Base-by-base conservation (phyloP, 2,329 filamentous ascomycete genomes). In the Tothia fuscella region DNA sequence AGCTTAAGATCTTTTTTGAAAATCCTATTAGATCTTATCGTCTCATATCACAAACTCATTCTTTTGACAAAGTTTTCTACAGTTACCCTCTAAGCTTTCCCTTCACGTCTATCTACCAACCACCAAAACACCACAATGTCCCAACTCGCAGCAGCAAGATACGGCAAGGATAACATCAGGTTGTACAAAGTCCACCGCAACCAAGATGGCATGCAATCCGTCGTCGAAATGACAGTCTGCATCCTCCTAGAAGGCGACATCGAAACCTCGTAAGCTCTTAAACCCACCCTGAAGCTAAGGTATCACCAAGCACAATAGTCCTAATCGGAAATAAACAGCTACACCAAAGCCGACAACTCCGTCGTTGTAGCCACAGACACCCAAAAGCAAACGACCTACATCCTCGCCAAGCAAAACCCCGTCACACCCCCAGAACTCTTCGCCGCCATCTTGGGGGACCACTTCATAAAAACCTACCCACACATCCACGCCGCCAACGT, bases 101-200 rank as follows among this genome's bases (percentile, higher is more conserved):
- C n/a, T n/a, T n/a, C n/a, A n/a, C n/a, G n/a, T n/a, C n/a, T n/a
- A 22, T 16, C 9, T 25, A n/a, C 9, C 10, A 25, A 37, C 21
- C 12, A 16, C 4, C 10, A 25, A 37, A 17, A 17, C 19, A 41
- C 16, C n/a, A 57, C 46, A 45, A 68, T 69, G 64, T 58, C 66
- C 50, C 55, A 65, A 45, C 65, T 71, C 49, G 62, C 57, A 51
- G 64, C 66, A 54, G 82, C 83, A 53, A 78, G 80, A 58, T 89
- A 88, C 61, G 83, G 83, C 67, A 89, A 98, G 77, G 91, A 96
- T 76, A 96, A 98, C 68, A 82, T 98, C 72, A 88, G 91, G 56
- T 78, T 98, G 55, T 93, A 82, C 77, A 98, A 98, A 66, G 87
- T 95, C 56, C 73, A 93, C 56, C 78, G 78, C 54, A 78, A 96